Percentiles rank a stretch among this genome's conserved stretches.
phyloP scores from a whole-genome alignment of 805 yeast species.

The Wickerhamiella dianesei region DNA sequence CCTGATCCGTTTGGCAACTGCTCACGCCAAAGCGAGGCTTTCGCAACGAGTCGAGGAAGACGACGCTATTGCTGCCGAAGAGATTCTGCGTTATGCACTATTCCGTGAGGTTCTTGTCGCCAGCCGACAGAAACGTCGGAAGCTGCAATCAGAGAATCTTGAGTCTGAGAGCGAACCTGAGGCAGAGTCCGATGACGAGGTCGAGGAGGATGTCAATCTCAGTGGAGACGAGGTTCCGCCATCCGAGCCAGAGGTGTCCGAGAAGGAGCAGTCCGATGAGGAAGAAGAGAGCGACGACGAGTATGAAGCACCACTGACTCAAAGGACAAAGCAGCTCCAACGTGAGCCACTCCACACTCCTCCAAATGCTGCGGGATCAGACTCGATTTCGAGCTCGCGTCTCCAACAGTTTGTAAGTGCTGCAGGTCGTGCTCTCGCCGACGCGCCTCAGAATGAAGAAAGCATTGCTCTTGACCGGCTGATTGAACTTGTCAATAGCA shows the following conservation, averaged over 20 bases:
- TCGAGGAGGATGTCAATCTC: slow-evolving; percentile 36
- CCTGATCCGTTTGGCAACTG: slow-evolving; percentile 83
- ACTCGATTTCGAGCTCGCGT: slow-evolving; percentile 38
- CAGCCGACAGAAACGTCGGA: slow-evolving; percentile 24
- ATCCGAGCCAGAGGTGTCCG: slow-evolving; percentile 19
- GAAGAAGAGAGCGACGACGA: slow-evolving; percentile 27
- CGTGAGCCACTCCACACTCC: slow-evolving; percentile 16
- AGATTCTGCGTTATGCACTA: slow-evolving; percentile 69
- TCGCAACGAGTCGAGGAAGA: slow-evolving; percentile 56
- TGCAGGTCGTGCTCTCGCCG: slow-evolving; percentile 35
- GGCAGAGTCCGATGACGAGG: slow-evolving; percentile 23
- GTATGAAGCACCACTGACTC: slow-evolving; percentile 7
- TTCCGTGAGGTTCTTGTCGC: slow-evolving; percentile 55
- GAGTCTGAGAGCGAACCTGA: slow-evolving; percentile 19
- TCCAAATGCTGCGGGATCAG: slow-evolving; percentile 17
- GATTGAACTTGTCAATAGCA: slow-evolving; percentile 32
- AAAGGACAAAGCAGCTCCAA: slow-evolving; percentile 7
- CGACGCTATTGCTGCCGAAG: slow-evolving; percentile 81
- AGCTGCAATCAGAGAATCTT: slow-evolving; percentile 16
- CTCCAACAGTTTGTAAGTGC: slow-evolving; percentile 33
- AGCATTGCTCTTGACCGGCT: slow-evolving; percentile 30
- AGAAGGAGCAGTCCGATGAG: slow-evolving; percentile 23
- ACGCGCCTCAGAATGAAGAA: slow-evolving; percentile 31
- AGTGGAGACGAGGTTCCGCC: slow-evolving; percentile 29
- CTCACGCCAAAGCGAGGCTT: slow-evolving; percentile 91